A percentile compares a stretch with the other conserved stretches of the same genome.
Conservation (phyloP, 1,139 yeast genomes). For the Debaryomyces psychrophilus region DNA sequence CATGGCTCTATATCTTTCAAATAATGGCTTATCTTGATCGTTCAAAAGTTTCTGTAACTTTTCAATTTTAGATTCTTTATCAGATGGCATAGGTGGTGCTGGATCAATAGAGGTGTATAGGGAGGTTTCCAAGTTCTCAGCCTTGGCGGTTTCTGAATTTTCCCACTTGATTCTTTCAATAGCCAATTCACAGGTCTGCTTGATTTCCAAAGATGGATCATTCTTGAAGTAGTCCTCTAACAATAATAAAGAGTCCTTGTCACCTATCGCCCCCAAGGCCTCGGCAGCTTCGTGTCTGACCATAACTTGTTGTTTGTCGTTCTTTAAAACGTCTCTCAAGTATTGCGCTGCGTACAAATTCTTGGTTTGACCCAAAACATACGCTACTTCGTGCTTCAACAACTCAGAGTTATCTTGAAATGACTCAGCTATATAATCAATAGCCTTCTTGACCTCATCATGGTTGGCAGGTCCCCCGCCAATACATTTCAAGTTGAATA, state of each 20-base stretch:
- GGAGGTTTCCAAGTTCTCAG: constrained; percentile 74
- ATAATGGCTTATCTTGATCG: constrained; percentile 76
- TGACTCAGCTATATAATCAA: constrained; percentile 80
- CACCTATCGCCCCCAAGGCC: constrained; percentile 96
- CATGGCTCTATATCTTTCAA: constrained; percentile 98
- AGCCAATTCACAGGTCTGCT: constrained; percentile 98
- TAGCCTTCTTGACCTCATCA: constrained; percentile 60
- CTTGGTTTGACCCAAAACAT: constrained; percentile 95
- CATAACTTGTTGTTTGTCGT: constrained; percentile 81
- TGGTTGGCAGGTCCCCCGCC: constrained; percentile 66
- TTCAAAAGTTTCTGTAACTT: constrained; percentile 71
- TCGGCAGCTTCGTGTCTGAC: constrained; percentile 99
- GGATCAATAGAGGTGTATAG: constrained; percentile 91
- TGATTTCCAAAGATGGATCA: constrained; percentile 85
- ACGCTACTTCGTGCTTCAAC: constrained; percentile 96
- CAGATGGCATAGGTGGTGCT: constrained; percentile 90
- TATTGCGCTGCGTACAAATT: constrained; percentile 77
- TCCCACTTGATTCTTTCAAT: constrained; percentile 95
- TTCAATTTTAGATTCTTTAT: constrained; percentile 57
- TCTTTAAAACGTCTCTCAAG: constrained; percentile 71
- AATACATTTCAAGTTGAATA: constrained; percentile 83
- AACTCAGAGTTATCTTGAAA: constrained; percentile 87
- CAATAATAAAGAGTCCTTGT: constrained; percentile 68
- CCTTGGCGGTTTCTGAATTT: constrained; percentile 61
- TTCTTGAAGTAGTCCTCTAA: constrained; percentile 63